Conservation (phyloP, 495 filamentous ascomycete genomes). For the Barbatosphaeria neglecta region DNA sequence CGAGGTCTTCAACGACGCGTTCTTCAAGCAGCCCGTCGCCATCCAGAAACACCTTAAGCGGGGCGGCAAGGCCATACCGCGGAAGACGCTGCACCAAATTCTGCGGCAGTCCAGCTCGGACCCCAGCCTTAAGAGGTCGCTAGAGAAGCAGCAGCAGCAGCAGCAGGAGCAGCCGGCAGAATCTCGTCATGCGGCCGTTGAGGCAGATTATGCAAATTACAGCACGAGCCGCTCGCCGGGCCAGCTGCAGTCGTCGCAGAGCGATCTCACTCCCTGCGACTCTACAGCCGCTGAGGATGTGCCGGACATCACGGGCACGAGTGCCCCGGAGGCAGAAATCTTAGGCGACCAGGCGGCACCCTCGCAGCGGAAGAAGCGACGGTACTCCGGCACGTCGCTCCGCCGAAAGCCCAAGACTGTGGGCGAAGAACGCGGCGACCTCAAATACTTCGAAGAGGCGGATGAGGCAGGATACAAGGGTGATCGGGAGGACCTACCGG, state of each 20-base stretch:
- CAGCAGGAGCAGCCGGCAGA: constrained; percentile 2
- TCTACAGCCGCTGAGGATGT: constrained; percentile 13
- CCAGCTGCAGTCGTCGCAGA: constrained; percentile 17
- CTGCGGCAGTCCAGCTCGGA: constrained; percentile 23
- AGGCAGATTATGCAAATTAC: no score
- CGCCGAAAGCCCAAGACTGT: constrained; percentile 57
- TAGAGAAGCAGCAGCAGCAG: neutral
- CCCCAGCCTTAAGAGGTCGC: constrained; percentile 9
- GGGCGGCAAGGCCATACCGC: constrained; percentile 47
- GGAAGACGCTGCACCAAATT: constrained; percentile 24
- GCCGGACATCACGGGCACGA: constrained; percentile 39
- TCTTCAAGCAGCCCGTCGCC: constrained; percentile 66
- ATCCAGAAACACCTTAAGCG: constrained; percentile 47
- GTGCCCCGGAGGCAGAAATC: constrained; percentile 43
- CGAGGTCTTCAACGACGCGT: constrained; percentile 89
- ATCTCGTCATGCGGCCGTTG: no score
- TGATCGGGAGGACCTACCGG: constrained; percentile 33
- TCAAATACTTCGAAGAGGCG: constrained; percentile 69
- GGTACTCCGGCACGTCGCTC: constrained; percentile 72
- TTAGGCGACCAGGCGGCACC: constrained; percentile 23
- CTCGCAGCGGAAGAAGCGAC: constrained; percentile 35
- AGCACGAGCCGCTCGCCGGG: constrained; percentile 2
- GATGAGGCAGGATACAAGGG: constrained; percentile 72
- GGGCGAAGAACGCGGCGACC: constrained; percentile 47
- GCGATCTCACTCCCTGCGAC: constrained; percentile 14